A percentile compares a stretch with the other conserved stretches of the same genome.
phyloP scores from a whole-genome alignment of 129 eudicot species.

The Pseudognaphalium luteoalbum region DNA sequence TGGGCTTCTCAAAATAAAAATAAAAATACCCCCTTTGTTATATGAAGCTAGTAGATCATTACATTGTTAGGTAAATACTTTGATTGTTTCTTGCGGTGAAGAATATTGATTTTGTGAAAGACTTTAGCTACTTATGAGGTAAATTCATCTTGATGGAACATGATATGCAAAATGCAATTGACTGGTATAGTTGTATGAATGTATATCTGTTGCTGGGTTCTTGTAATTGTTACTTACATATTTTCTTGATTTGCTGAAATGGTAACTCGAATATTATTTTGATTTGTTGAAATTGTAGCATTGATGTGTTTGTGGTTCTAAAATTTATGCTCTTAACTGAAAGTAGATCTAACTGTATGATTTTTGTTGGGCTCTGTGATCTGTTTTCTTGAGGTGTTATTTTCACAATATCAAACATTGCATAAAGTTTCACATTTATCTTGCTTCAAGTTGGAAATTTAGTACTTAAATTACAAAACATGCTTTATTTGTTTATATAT shows the following conservation, averaged over 20 bases:
- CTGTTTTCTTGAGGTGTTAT: conserved; percentile 3
- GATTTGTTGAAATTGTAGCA: conserved; percentile 4
- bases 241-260: not conserved
- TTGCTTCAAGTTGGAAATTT: conserved; percentile 14
- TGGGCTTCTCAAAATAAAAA: not conserved
- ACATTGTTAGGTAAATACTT: conserved; percentile 30
- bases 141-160: not conserved
- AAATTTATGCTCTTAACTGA: conserved; percentile 3
- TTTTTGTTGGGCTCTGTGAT: not conserved
- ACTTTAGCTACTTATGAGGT: conserved; percentile 23
- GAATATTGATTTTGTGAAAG: conserved; percentile 13
- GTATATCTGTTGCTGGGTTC: conserved; percentile 16
- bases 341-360: conserved; percentile 11
- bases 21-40: not conserved
- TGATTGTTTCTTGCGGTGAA: conserved; percentile 16
- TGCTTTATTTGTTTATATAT: conserved; percentile 1
- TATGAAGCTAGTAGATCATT: conserved; percentile 15
- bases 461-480: not conserved
- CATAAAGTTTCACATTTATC: conserved; percentile 3
- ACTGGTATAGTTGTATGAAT: not conserved
- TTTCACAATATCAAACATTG: conserved; percentile 1
- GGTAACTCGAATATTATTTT: not conserved
- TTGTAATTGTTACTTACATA: not conserved
- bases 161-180: conserved; percentile 9
- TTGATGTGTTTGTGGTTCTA: conserved; percentile 11